Conservation (phyloP, 768 basidiomycete genomes). For the Lenzites betulinus region DNA sequence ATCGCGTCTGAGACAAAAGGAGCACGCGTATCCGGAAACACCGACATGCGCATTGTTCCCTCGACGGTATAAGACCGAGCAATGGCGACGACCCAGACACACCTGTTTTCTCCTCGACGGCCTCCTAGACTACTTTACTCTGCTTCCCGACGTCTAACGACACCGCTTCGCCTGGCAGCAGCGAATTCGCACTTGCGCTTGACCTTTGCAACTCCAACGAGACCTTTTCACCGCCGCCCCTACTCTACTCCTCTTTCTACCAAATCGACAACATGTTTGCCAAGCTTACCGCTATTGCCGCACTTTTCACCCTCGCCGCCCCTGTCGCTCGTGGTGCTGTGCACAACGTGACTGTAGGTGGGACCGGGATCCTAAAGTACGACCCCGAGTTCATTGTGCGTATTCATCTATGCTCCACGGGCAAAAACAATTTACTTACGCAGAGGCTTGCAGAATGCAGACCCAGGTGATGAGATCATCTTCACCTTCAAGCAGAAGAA, state of each 20-base stretch:
- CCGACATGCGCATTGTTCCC: slow-evolving; percentile 11
- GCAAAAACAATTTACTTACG: neutral
- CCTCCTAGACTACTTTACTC: slow-evolving; percentile 9
- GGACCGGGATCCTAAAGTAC: slow-evolving; percentile 42
- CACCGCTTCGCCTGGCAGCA: neutral
- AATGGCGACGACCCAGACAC: neutral
- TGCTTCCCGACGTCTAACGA: slow-evolving; percentile 3
- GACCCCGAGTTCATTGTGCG: slow-evolving; percentile 40
- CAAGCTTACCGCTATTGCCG: slow-evolving; percentile 23
- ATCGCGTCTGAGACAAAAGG: slow-evolving; percentile 19
- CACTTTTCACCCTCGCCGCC: slow-evolving; percentile 33
- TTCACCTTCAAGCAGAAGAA: slow-evolving; percentile 61
- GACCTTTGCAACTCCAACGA: neutral
- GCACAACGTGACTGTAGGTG: slow-evolving; percentile 52
- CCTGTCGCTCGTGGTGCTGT: slow-evolving; percentile 38
- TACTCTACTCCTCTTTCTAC: neutral
- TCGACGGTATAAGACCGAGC: slow-evolving; percentile 1
- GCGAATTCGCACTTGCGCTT: neutral
- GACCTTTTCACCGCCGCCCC: neutral
- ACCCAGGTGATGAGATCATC: slow-evolving; percentile 45
- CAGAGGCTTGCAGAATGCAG: slow-evolving; percentile 40
- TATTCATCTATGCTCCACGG: neutral
- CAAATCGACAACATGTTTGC: slow-evolving; percentile 19
- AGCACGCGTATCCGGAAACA: slow-evolving; percentile 3
- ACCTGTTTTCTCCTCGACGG: neutral